These are phyloP conservation scores for Danielozyma ontarioensis DNA, from an alignment of 805 yeast species.

Conservation along the genomic window DNA sequence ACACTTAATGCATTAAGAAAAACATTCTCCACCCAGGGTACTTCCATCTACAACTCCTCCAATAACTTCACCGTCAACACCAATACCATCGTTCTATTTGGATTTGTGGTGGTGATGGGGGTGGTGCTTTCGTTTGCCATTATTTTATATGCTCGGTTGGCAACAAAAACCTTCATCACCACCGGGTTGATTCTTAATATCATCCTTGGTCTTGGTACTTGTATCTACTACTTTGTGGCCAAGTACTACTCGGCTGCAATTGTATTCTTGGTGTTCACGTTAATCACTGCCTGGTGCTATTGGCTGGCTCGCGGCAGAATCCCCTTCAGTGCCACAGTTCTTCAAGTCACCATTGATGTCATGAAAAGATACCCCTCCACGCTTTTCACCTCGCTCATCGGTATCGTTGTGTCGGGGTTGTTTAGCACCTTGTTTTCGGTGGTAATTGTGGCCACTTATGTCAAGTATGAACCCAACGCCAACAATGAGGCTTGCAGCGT, in stretches of 20 bases:
- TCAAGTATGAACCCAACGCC: constrained; percentile 61
- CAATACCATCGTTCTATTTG: constrained; percentile 66
- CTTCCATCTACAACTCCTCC: constrained; percentile 51
- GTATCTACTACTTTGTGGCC: constrained; percentile 65
- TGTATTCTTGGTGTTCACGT: constrained; percentile 63
- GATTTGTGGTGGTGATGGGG: constrained; percentile 58
- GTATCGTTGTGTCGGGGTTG: constrained; percentile 53
- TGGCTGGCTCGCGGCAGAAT: constrained; percentile 69
- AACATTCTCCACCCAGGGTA: constrained; percentile 53
- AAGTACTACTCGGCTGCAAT: constrained; percentile 77
- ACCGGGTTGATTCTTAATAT: constrained; percentile 66
- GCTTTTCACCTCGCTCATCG: constrained; percentile 53
- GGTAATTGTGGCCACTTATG: constrained; percentile 70
- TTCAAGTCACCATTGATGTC: constrained; percentile 71
- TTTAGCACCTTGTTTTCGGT: constrained; percentile 63
- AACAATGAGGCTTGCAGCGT: constrained; percentile 48
- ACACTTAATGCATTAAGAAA: constrained; percentile 59
- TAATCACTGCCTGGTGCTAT: constrained; percentile 62
- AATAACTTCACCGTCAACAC: constrained; percentile 65
- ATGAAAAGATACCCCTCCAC: constrained; percentile 71
- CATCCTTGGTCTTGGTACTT: constrained; percentile 65
- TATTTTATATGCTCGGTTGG: constrained; percentile 55
- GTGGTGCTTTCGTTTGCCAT: constrained; percentile 54
- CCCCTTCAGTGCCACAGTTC: constrained; percentile 67
- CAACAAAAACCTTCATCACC: constrained; percentile 63